A percentile compares a stretch with the other conserved stretches of the same genome.
These are phyloP conservation scores for Kuraishia floccosa DNA, from an alignment of 805 yeast species.

Conservation along the genomic window DNA sequence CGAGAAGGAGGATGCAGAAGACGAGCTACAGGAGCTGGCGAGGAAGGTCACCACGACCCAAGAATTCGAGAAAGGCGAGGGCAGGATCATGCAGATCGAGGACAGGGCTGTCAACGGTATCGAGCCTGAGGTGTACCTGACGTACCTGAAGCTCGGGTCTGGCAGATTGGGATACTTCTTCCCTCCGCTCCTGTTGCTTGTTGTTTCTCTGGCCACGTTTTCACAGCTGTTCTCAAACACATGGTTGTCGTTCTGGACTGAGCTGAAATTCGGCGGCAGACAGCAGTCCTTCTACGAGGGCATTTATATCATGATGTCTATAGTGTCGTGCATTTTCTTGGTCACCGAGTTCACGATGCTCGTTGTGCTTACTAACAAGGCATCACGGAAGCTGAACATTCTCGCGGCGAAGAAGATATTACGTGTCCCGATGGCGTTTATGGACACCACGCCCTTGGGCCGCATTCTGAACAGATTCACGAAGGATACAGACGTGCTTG, in stretches of 20 bases:
- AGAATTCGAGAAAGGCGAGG: conserved; percentile 8
- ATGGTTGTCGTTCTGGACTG: conserved; percentile 71
- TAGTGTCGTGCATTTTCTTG: conserved; percentile 33
- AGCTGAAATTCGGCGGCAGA: conserved; percentile 26
- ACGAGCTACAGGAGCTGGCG: conserved; percentile 9
- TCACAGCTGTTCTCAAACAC: conserved; percentile 40
- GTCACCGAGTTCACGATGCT: conserved; percentile 34
- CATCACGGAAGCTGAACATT: conserved; percentile 48
- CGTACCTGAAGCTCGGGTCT: conserved; percentile 44
- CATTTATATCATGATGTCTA: conserved; percentile 34
- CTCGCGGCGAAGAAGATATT: conserved; percentile 48
- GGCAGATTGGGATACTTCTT: conserved; percentile 28
- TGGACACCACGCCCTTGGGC: conserved; percentile 85
- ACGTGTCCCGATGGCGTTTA: conserved; percentile 71
- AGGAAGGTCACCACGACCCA: not conserved
- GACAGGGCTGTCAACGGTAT: conserved; percentile 24
- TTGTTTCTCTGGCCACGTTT: conserved; percentile 46
- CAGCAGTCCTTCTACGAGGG: conserved; percentile 46
- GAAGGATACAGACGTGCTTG: conserved; percentile 76
- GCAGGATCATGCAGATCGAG: conserved; percentile 18
- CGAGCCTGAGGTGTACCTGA: conserved; percentile 30
- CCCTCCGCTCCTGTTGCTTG: conserved; percentile 25
- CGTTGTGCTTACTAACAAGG: conserved; percentile 38
- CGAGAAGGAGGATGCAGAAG: conserved; percentile 13
- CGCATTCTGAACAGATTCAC: conserved; percentile 78